phyloP scores from a whole-genome alignment of 2,329 filamentous ascomycete species.

The Diaporthe sp. region DNA sequence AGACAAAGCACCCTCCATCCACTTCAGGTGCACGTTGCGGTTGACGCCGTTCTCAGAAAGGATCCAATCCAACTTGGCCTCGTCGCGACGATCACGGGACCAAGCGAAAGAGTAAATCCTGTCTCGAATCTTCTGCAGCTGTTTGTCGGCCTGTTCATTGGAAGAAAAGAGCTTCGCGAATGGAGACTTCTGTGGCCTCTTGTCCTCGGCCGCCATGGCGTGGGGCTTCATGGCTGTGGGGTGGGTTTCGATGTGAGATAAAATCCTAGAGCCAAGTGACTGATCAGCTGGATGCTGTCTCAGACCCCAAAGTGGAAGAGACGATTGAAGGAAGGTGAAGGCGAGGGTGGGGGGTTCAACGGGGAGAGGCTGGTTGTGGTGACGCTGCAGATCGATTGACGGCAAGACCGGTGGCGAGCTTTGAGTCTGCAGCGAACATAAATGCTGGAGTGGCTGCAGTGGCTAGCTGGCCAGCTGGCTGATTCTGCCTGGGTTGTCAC shows the following conservation, averaged over 20 bases:
- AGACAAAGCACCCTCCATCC: background rate
- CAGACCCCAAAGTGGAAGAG: background rate
- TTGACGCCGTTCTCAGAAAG: constrained; percentile 33
- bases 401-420: background rate
- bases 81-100: constrained; percentile 30
- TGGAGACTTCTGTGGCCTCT: background rate
- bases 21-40: constrained; percentile 29
- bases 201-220: background rate
- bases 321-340: background rate
- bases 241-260: background rate
- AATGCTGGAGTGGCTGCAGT: background rate
- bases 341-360: too few species aligned
- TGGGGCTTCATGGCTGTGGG: background rate
- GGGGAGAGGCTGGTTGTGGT: background rate
- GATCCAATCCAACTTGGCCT: constrained; percentile 28
- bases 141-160: background rate
- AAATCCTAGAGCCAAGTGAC: background rate
- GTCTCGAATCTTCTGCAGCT: constrained; percentile 22
- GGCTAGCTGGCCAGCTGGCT: background rate
- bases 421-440: background rate
- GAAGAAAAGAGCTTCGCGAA: constrained; percentile 24
- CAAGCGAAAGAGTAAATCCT: constrained; percentile 31
- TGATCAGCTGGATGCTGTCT: background rate
- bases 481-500: background rate
- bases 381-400: background rate